Evolutionary conservation across 2,329 filamentous ascomycete species (phyloP), one percentile per base, ranked within the genome.

Genomic region (Trichothecium roseum): DNA sequence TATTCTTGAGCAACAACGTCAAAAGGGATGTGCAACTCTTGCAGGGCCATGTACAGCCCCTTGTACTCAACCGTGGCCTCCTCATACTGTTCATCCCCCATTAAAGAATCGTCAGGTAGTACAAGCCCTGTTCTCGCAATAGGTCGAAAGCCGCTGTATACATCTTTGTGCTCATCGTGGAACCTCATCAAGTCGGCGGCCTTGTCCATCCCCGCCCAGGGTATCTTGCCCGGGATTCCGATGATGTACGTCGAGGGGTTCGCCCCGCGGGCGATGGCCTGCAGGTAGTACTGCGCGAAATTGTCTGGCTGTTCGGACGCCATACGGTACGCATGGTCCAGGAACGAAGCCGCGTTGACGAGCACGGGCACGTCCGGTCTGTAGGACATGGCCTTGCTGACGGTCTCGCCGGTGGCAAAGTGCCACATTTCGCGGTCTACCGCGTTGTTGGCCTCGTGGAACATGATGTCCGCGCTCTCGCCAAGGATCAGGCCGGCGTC

Each of bases 221-320:
- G 41, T 18, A 37, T 40, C 26, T 40, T 37, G 12, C 42, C 42
- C 9, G 42, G 41, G 12, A 37, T 28, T 7, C 42, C 42, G 26
- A 45, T 41, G 29, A 45, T 45, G 32, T 45, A 45, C 8, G 42
- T 41, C 8, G 38, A 40, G 3, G 42, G 42, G 32, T 42, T 40
- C 5, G 37, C 42, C 10, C 40, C 42, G 15, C 40, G 36, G 9
- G 42, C 29, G 8, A 44, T 42, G 18, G 37, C 36, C 26, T 44
- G 42, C 12, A 44, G 34, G 17, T 40, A 36, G 36, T 36, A 43
- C 24, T 43, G 41, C 13, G 32, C 34, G 24, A 39, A 45, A 14
- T 45, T 40, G 15, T 37, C 27, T 12, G 38, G 34, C 28, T 43
- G 34, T 16, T 43, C 42, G 15, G 27, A 34, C 7, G 36, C 36